These are phyloP conservation scores for Barnettozyma hawaiiensis DNA, from an alignment of 1,139 yeast genomes.

Conservation along the genomic window DNA sequence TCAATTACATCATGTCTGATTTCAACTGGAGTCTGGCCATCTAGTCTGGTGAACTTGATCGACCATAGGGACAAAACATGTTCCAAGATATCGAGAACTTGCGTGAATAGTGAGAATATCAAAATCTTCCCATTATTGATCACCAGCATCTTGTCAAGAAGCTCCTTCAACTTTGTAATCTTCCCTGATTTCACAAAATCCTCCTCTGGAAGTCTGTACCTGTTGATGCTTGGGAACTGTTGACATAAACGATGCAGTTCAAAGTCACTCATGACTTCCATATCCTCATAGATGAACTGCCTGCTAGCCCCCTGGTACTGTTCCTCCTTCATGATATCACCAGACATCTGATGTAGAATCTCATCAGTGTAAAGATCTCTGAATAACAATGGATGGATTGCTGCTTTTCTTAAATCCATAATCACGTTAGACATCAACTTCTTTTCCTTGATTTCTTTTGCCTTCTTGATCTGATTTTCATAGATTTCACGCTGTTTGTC, in stretches of 20 bases:
- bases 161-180: slow-evolving; percentile 46
- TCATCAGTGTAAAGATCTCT: slow-evolving; percentile 54
- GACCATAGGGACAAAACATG: slow-evolving; percentile 58
- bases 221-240: slow-evolving; percentile 62
- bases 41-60: slow-evolving; percentile 76
- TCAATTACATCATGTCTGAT: slow-evolving; percentile 90
- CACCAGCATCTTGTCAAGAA: slow-evolving; percentile 57
- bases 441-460: slow-evolving; percentile 40
- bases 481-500: slow-evolving; percentile 57
- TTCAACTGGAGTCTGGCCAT: slow-evolving; percentile 92
- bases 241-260: slow-evolving; percentile 75
- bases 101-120: slow-evolving; percentile 88
- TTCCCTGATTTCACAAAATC: slow-evolving; percentile 78
- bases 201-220: slow-evolving; percentile 49
- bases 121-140: slow-evolving; percentile 65
- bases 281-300: slow-evolving; percentile 78
- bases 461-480: slow-evolving; percentile 45
- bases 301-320: slow-evolving; percentile 71
- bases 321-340: slow-evolving; percentile 73
- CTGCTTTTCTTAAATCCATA: slow-evolving; percentile 69
- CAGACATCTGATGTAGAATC: slow-evolving; percentile 60
- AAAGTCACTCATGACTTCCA: slow-evolving; percentile 93
- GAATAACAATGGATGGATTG: slow-evolving; percentile 70
- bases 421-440: slow-evolving; percentile 44
- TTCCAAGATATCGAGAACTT: slow-evolving; percentile 83